phyloP scores from a whole-genome alignment of 139 green algal genomes.

The Chlorella sp. region DNA sequence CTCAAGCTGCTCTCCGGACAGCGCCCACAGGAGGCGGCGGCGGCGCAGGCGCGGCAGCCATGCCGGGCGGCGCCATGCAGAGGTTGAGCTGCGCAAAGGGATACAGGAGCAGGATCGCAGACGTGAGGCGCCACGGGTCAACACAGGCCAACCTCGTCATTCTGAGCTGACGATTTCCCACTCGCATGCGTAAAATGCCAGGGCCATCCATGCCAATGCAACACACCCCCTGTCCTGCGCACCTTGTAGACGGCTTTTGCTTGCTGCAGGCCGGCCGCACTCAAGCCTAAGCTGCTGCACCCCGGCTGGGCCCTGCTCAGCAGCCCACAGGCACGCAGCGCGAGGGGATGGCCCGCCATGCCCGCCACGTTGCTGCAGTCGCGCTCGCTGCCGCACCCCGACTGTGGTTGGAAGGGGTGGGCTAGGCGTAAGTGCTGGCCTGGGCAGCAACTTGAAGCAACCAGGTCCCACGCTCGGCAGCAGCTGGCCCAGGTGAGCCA shows the following conservation, averaged over 20 bases:
- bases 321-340: conserved; percentile 7
- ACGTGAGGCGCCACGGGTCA: too few relatives aligned
- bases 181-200: too few relatives aligned
- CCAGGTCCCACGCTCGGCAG: too few relatives aligned
- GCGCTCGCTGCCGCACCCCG: neutral
- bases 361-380: neutral
- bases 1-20: too few relatives aligned
- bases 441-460: too few relatives aligned
- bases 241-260: too few relatives aligned
- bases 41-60: neutral
- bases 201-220: too few relatives aligned
- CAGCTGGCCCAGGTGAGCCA: too few relatives aligned
- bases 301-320: neutral
- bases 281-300: neutral
- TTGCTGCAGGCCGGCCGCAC: neutral
- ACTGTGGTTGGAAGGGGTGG: neutral
- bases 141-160: too few relatives aligned
- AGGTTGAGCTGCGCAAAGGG: conserved; percentile 15
- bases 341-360: conserved; percentile 9
- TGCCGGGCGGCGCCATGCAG: neutral
- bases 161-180: too few relatives aligned
- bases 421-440: too few relatives aligned
- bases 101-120: too few relatives aligned
- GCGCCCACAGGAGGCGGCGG: neutral
- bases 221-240: neutral